phyloP scores from a whole-genome alignment of 164 flowering plant genomes.

The Stephania japonica region DNA sequence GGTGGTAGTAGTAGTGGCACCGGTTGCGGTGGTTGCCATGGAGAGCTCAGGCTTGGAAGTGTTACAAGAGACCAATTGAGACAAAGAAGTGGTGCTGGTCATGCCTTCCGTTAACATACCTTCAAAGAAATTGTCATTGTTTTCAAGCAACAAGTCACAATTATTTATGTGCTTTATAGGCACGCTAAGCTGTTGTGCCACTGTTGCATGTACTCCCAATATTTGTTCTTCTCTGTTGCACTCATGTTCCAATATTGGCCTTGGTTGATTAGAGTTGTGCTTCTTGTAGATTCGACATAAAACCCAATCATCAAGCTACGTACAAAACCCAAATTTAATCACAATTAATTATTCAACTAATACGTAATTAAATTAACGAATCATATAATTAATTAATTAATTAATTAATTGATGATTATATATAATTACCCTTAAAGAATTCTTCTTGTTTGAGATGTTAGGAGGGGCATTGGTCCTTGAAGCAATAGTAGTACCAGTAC shows the following conservation, averaged over 20 bases:
- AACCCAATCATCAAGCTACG: conserved; percentile 94
- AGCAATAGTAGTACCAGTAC: conserved; percentile 11
- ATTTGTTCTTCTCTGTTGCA: conserved; percentile 37
- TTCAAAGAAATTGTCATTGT: conserved; percentile 34
- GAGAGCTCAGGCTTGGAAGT: conserved; percentile 19
- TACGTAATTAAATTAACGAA: not conserved
- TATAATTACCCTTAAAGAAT: conserved; percentile 57
- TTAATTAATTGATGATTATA: not conserved
- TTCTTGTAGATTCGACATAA: conserved; percentile 93
- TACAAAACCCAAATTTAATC: conserved; percentile 15
- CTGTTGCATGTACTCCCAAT: conserved; percentile 37
- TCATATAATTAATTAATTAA: not conserved
- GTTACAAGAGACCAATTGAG: conserved; percentile 20
- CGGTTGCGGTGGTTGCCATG: not conserved
- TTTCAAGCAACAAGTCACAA: conserved; percentile 22
- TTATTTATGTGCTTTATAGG: not conserved
- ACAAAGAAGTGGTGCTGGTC: conserved; percentile 9
- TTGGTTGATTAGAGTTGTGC: conserved; percentile 34
- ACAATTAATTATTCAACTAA: not conserved
- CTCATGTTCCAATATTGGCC: conserved; percentile 39
- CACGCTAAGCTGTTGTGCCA: not conserved
- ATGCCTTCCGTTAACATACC: conserved; percentile 27
- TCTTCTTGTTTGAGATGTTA: conserved; percentile 48
- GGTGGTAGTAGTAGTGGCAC: not conserved
- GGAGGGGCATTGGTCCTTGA: conserved; percentile 33